These are phyloP conservation scores for Encephalitozoon cuniculi DNA, from an alignment of 371 early-diverging fungal species.

Conservation along the genomic window DNA sequence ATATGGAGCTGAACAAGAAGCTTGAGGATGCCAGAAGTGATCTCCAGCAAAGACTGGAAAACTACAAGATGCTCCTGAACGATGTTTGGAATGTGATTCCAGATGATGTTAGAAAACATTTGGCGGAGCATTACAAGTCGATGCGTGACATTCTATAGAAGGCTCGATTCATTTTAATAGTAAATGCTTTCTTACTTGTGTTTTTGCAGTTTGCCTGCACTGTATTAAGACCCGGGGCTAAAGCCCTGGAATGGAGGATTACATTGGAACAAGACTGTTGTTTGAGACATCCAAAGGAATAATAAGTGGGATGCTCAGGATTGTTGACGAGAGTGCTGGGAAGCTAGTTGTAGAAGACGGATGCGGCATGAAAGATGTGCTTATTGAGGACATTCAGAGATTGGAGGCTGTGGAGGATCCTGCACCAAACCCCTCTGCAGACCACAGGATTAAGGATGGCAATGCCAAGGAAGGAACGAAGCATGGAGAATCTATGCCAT, in stretches of 20 bases:
- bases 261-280: neutral
- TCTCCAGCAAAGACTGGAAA: neutral
- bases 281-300: constrained; percentile 2
- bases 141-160: neutral
- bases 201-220: neutral
- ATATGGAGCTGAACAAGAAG: neutral
- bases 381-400: neutral
- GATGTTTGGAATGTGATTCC: neutral
- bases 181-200: neutral
- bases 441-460: neutral
- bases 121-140: neutral
- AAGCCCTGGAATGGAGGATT: constrained; percentile 11
- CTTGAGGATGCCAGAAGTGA: neutral
- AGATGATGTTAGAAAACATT: neutral
- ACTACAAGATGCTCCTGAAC: neutral
- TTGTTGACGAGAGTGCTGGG: neutral
- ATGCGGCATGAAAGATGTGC: neutral
- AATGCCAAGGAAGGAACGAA: neutral
- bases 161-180: neutral
- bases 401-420: neutral
- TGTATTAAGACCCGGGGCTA: neutral
- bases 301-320: neutral
- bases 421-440: neutral
- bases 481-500: neutral
- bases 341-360: neutral